Evolutionary conservation across 2,329 filamentous ascomycete genomes (phyloP), one percentile per base, ranked within the genome.

Genomic region (Peltaster fructicola): DNA sequence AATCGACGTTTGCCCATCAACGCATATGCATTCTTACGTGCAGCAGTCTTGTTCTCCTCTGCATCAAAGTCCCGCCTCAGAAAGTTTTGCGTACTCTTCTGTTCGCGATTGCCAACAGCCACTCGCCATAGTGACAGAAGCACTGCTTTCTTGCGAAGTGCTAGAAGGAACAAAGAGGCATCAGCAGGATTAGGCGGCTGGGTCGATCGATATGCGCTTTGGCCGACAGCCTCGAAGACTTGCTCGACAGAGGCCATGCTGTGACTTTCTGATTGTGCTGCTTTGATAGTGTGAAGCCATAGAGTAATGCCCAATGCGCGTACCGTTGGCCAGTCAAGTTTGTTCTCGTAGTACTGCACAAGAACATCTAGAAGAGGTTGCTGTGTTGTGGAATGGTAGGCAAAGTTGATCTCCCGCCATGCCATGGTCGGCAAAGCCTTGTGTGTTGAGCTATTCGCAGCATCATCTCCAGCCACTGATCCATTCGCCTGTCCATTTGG

Each of bases 11-110:
- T 90, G 36, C 85, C 88, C 45, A 98, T 73, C 27, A 98, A 53
- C 3, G 88, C 85, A 52, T 93, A 98, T 0, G 88, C 88, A 47
- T 98, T 98, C 53, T 98, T 98, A 31, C 91, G 57, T 1, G 88
- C 88, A 4, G 80, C 71, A 2, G 78, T 91, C 47, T 68, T 77
- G 79, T 88, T 95, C 38, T 79, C 75, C 1, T 73, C 64, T 33
- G 92, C 78, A 4, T 69, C 63, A 48, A 98, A 98, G 47, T 95
- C 82, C 43, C 93, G 90, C n/a, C 74, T 65, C 12, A 98, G 58
- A 15, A 98, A 61, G 32, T 68, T 71, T 31, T 74, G 68, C 0
- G 88, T 98, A 0, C 76, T 71, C 3, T 52, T 58, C 50, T 95
- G 88, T 49, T 98, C 90, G 30, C 65, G 69, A 40, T 90, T 76